Evolutionary conservation across 2,329 filamentous ascomycete species (phyloP).

Genomic region (Aspergillus awamori): DNA sequence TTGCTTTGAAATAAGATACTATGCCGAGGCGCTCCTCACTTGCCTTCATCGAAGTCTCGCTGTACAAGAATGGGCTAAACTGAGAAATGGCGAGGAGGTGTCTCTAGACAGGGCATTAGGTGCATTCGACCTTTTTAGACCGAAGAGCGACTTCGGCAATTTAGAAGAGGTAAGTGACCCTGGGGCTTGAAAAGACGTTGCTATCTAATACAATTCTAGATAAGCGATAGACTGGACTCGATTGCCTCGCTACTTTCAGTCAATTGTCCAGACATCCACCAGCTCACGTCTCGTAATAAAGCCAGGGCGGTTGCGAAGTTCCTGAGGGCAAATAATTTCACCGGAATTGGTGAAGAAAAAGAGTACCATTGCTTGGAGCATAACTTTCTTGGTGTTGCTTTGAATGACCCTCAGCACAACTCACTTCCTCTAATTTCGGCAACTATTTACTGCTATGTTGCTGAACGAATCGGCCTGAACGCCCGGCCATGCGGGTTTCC

Average conservation of each 20-base stretch:
- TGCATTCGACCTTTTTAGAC: constrained; percentile 86
- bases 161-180: constrained; percentile 64
- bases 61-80: constrained; percentile 71
- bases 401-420: constrained; percentile 72
- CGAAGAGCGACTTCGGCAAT: constrained; percentile 73
- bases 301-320: constrained; percentile 70
- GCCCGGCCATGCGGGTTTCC: constrained; percentile 81
- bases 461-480: constrained; percentile 71
- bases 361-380: constrained; percentile 82
- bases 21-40: constrained; percentile 72
- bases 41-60: constrained; percentile 81
- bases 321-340: constrained; percentile 68
- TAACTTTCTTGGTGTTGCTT: constrained; percentile 80
- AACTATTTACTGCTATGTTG: constrained; percentile 82
- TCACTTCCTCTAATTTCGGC: constrained; percentile 85
- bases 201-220: constrained; percentile 48
- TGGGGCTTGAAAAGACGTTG: not conserved
- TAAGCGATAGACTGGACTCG: constrained; percentile 65
- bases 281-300: constrained; percentile 65
- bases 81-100: constrained; percentile 56
- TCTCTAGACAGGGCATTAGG: constrained; percentile 74
- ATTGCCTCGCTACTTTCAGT: constrained; percentile 61
- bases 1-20: constrained; percentile 60
- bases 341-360: constrained; percentile 67
- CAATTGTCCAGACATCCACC: constrained; percentile 56